Percentiles rank a stretch among this genome's conserved stretches.
These are phyloP conservation scores for Jaminaea rosea DNA, from an alignment of 1,284 basidiomycete genomes.

Conservation along the genomic window DNA sequence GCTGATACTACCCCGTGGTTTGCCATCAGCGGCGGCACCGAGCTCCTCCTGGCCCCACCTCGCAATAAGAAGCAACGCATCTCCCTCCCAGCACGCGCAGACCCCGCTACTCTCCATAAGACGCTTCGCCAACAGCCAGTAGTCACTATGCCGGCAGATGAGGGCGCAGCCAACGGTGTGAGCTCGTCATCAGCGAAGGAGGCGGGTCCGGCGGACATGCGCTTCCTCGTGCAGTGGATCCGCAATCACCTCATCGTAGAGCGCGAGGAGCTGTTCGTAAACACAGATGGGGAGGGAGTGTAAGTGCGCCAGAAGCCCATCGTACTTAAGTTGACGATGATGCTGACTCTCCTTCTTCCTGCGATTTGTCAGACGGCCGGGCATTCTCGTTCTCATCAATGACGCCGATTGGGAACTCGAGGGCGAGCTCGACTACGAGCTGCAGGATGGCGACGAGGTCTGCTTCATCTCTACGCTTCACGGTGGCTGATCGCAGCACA, in stretches of 20 bases:
- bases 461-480: slow-evolving; percentile 95
- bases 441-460: slow-evolving; percentile 75
- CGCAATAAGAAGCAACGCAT: slow-evolving; percentile 34
- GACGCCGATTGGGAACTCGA: slow-evolving; percentile 98
- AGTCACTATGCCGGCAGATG: too few species aligned
- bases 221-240: slow-evolving; percentile 70
- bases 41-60: slow-evolving; percentile 39
- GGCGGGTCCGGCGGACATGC: slow-evolving; percentile 55
- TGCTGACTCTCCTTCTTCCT: not conserved
- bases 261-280: slow-evolving; percentile 78
- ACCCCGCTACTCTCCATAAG: not conserved
- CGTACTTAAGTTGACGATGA: not conserved
- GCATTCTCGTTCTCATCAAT: slow-evolving; percentile 89
- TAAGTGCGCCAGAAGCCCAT: not conserved
- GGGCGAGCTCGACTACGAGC: slow-evolving; percentile 76
- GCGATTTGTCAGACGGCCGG: slow-evolving; percentile 63
- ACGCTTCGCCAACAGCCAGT: too few species aligned
- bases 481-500: slow-evolving; percentile 53
- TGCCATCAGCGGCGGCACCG: slow-evolving; percentile 35
- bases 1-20: not conserved
- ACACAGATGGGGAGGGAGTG: slow-evolving; percentile 70
- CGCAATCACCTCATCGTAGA: slow-evolving; percentile 71
- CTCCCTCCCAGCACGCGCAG: slow-evolving; percentile 14
- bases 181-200: not conserved
- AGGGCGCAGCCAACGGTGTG: not conserved